Base-by-base conservation (phyloP, 202 grass and related monocot species). In the Panicum hallii region DNA sequence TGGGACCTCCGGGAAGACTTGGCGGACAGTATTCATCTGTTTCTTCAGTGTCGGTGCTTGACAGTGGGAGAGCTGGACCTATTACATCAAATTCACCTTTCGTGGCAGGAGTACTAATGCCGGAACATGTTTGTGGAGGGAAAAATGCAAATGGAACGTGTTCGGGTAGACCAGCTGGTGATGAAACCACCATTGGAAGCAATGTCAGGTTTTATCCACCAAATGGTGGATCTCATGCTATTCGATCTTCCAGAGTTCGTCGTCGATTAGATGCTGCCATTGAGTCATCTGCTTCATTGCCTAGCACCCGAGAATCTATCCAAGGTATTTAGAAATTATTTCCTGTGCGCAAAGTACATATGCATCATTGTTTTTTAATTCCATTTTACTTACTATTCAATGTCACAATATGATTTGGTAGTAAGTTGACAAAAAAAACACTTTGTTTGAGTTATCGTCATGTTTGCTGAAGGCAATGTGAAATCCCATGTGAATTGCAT, bases 31-130 rank as follows among this genome's bases (percentile, higher is more conserved):
- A 87, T 61, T 81, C 88, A 43, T 88, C 82, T 10, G 73, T 87
- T 48, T 91, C 93, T 32, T 90, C 86, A 8, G 61, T 83, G 56
- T 87, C 88, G 48, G 74, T 85, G 32, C 86, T 90, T 66, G 90
- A 92, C 17, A 86, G 78, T 41, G 49, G 80, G 32, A 90, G 73
- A 79, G 80, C 69, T 56, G 88, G 89, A 43, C 85, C 87, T 80
- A 81, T 92, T 17, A 74, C 78, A 70, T 72, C 78, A 79, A 90
- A 84, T 70, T 97, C 94, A 1, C 94, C 94, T 69, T 91, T 97
- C 11, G 41, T 71, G 62, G 91, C 94, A 0, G 91, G 94, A 64
- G 94, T 92, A 78, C 44, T 97, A 58, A 85, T 94, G 44, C 85
- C 89, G 9, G 90, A 92, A 70, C 80, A 85, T 67, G 81, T 71